These are phyloP conservation scores for Microdochium nivale DNA, from an alignment of 2,329 filamentous ascomycete genomes.

Conservation along the genomic window DNA sequence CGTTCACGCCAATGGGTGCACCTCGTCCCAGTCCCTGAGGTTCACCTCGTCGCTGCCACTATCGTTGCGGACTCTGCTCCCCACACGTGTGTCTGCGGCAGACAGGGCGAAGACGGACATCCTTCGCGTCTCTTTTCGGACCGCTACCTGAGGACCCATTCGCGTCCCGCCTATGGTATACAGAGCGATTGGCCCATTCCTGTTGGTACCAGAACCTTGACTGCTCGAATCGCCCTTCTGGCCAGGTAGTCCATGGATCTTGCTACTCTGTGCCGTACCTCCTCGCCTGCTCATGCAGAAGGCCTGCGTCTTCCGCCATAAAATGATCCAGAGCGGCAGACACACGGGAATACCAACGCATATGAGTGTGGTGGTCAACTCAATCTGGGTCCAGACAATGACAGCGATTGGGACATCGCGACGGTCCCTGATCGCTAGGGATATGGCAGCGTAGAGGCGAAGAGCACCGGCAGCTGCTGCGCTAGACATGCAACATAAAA, in stretches of 20 bases:
- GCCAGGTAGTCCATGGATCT: too few relatives aligned
- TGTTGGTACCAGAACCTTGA: not conserved
- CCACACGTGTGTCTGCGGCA: not conserved
- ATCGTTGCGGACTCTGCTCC: not conserved
- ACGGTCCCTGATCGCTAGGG: not conserved
- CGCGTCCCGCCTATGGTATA: not conserved
- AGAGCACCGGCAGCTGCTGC: not conserved
- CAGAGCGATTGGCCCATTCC: not conserved
- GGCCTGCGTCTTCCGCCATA: too few relatives aligned
- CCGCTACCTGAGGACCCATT: not conserved
- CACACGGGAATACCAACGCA: slow-evolving; percentile 17
- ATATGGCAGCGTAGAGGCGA: not conserved
- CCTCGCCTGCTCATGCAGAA: too few relatives aligned
- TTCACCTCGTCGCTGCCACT: not conserved
- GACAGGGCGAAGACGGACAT: not conserved
- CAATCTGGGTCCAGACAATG: slow-evolving; percentile 14
- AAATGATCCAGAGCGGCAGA: slow-evolving; percentile 11
- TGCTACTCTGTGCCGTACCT: too few relatives aligned
- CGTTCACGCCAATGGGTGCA: not conserved
- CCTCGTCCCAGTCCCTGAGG: not conserved
- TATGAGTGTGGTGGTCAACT: slow-evolving; percentile 14
- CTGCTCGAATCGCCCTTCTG: not conserved
- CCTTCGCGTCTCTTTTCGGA: not conserved
- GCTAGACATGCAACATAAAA: not conserved
- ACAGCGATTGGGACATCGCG: slow-evolving; percentile 9